phyloP scores from a whole-genome alignment of 768 basidiomycete species.

The Amanita subjunquillea region DNA sequence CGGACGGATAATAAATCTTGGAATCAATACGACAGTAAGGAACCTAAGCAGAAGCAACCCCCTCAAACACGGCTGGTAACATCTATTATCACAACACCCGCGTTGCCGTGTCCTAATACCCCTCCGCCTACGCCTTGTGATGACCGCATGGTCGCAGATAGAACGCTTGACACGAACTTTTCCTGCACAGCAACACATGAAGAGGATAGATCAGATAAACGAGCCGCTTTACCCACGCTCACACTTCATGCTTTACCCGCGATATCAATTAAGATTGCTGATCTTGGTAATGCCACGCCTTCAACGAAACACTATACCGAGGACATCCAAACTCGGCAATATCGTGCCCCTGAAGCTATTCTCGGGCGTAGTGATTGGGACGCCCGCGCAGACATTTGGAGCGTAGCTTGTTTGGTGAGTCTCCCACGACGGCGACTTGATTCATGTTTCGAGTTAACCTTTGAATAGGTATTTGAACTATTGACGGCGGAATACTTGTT shows the following conservation, averaged over 20 bases:
- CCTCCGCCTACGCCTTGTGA: constrained; percentile 16
- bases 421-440: neutral
- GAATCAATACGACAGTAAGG: constrained; percentile 3
- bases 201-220: neutral
- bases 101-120: constrained; percentile 17
- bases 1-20: constrained; percentile 14
- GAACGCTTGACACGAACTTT: neutral
- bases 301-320: constrained; percentile 87
- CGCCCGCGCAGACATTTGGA: constrained; percentile 82
- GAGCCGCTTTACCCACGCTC: neutral
- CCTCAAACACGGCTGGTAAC: constrained; percentile 11
- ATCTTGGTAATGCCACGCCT: constrained; percentile 90
- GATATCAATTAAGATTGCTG: constrained; percentile 87
- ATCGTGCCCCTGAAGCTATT: constrained; percentile 91
- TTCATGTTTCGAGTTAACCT: neutral
- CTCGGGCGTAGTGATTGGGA: constrained; percentile 84
- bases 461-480: constrained; percentile 66
- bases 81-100: constrained; percentile 18
- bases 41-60: neutral
- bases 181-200: neutral
- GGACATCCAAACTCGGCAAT: constrained; percentile 95
- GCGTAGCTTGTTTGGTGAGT: constrained; percentile 76
- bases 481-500: constrained; percentile 89
- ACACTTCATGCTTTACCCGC: constrained; percentile 18
- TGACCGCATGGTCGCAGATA: neutral